These are phyloP conservation scores for Aspergillus jensenii DNA, from an alignment of 2,329 filamentous ascomycete genomes.

Conservation along the genomic window DNA sequence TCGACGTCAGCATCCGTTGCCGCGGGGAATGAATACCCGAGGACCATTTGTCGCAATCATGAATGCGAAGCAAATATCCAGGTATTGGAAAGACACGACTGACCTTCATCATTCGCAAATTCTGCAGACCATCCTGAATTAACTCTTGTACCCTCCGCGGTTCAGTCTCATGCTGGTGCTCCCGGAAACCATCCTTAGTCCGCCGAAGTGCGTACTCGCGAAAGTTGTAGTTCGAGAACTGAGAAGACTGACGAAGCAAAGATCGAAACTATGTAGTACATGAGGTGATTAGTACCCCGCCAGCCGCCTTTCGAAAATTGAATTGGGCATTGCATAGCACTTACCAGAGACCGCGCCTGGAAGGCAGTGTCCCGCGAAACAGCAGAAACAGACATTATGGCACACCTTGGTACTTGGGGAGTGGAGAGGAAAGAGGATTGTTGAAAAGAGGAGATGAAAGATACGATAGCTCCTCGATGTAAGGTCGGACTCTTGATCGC, in stretches of 20 bases:
- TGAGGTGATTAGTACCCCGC: neutral
- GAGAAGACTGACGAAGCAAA: conserved; percentile 77
- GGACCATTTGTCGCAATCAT: neutral
- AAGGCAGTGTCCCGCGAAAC: conserved; percentile 45
- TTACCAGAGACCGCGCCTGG: conserved; percentile 49
- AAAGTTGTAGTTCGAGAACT: conserved; percentile 96
- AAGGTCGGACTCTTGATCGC: neutral
- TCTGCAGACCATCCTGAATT: conserved; percentile 82
- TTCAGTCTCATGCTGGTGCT: conserved; percentile 72
- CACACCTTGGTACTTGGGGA: neutral
- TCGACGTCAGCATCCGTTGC: conserved; percentile 33
- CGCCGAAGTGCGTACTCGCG: conserved; percentile 91
- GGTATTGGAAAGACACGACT: neutral
- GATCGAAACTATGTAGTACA: conserved; percentile 76
- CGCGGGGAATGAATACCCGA: neutral
- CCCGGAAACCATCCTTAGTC: conserved; percentile 86
- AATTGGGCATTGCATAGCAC: conserved; percentile 13
- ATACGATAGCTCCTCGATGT: neutral
- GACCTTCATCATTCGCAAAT: conserved; percentile 84
- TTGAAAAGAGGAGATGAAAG: neutral
- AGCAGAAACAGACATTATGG: conserved; percentile 45
- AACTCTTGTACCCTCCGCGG: conserved; percentile 78
- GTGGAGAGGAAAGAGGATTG: conserved; percentile 7
- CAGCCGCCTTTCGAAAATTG: neutral
- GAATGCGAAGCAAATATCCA: neutral